A percentile compares a stretch with the other conserved stretches of the same genome.
These are phyloP conservation scores for Taphrina pruni DNA, from an alignment of 1,139 yeast genomes.

Conservation along the genomic window DNA sequence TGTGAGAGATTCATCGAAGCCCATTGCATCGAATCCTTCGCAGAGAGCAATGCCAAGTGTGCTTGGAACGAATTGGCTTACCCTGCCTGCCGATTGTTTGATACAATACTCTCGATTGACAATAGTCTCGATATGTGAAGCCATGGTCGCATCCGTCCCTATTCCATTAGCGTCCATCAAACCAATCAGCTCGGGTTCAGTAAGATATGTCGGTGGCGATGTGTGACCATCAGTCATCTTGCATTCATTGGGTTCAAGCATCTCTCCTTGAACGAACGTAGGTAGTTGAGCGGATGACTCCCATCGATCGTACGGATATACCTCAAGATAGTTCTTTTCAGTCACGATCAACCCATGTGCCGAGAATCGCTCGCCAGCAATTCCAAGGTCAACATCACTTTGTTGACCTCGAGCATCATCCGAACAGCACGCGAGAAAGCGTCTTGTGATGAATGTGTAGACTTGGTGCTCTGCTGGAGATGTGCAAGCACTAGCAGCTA, in stretches of 20 bases:
- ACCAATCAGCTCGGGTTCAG: constrained; percentile 90
- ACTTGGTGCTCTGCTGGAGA: constrained; percentile 67
- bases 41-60: constrained; percentile 84
- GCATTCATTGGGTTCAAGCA: constrained; percentile 61
- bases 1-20: constrained; percentile 73
- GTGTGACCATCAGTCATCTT: constrained; percentile 77
- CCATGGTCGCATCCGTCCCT: constrained; percentile 99
- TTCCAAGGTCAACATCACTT: constrained; percentile 66
- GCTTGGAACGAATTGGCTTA: constrained; percentile 67
- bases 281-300: constrained; percentile 70
- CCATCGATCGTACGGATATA: constrained; percentile 84
- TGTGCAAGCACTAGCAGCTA: constrained; percentile 53
- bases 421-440: constrained; percentile 91
- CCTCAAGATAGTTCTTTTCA: constrained; percentile 76
- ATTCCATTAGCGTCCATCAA: constrained; percentile 97
- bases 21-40: constrained; percentile 83
- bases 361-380: constrained; percentile 78
- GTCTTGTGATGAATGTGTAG: constrained; percentile 83
- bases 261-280: constrained; percentile 62
- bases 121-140: constrained; percentile 91
- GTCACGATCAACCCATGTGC: constrained; percentile 75
- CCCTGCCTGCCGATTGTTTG: constrained; percentile 51
- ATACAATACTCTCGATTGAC: constrained; percentile 68
- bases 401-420: constrained; percentile 82
- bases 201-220: constrained; percentile 77